phyloP scores from a whole-genome alignment of 139 green algal genomes.

The Mesotaenium endlicherianum region DNA sequence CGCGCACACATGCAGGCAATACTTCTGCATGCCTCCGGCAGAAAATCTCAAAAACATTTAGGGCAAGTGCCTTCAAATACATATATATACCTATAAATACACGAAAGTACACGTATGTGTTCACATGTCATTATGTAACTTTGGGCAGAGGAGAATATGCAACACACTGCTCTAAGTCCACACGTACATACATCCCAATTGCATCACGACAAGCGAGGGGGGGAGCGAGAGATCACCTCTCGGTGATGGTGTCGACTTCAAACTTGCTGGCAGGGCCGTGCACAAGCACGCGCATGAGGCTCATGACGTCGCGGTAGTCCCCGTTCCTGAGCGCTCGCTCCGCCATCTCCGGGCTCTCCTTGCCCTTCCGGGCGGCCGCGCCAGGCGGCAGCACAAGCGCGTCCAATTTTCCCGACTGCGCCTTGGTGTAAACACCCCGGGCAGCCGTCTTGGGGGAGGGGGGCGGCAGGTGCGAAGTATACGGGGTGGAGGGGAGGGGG shows the following conservation, averaged over 20 bases:
- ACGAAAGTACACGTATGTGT: background rate
- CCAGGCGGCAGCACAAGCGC: too few species aligned
- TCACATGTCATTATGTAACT: background rate
- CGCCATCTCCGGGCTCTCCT: background rate
- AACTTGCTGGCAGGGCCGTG: conserved; percentile 18
- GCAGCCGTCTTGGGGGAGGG: background rate
- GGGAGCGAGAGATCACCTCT: background rate
- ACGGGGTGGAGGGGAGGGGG: background rate
- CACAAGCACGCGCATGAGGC: conserved; percentile 15
- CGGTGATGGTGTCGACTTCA: background rate
- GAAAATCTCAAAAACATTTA: background rate
- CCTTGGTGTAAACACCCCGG: background rate
- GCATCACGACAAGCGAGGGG: background rate
- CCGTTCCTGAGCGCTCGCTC: background rate
- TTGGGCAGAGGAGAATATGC: background rate
- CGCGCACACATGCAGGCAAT: background rate
- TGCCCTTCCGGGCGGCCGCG: background rate
- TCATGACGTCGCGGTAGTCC: conserved; percentile 39
- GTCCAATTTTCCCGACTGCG: too few species aligned
- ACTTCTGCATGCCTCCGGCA: background rate
- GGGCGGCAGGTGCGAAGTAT: background rate
- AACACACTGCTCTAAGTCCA: too few species aligned
- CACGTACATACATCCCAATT: too few species aligned
- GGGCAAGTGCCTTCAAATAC: background rate
- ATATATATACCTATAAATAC: background rate